phyloP scores from a whole-genome alignment of 192 early-diverging fungal genomes.

The Entomortierella parvispora region DNA sequence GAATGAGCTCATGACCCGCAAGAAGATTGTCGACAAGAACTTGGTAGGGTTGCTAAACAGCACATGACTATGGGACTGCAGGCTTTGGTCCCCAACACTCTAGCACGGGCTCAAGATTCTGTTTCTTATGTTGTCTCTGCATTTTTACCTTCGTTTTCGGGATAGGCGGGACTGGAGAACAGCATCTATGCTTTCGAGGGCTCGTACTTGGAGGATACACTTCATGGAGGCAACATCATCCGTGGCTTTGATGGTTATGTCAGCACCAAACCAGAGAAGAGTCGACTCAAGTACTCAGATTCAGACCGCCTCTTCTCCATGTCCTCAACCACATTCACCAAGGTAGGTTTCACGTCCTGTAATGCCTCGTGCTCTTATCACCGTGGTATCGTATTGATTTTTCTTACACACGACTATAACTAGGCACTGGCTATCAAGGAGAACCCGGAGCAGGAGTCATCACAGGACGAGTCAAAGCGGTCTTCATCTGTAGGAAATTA shows the following conservation, averaged over 20 bases:
- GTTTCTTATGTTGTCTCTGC: too few species aligned
- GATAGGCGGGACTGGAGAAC: constrained; percentile 74
- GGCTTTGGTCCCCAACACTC: too few species aligned
- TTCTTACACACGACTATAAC: neutral
- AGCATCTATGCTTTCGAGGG: constrained; percentile 89
- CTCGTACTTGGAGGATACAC: constrained; percentile 90
- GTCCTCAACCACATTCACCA: constrained; percentile 58
- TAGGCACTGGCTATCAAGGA: constrained; percentile 50
- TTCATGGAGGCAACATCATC: constrained; percentile 86
- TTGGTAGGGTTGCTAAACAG: constrained; percentile 58
- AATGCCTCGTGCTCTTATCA: too few species aligned
- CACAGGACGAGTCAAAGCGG: constrained; percentile 44
- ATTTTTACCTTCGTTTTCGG: neutral
- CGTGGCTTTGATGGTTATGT: constrained; percentile 91
- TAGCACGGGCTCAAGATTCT: too few species aligned
- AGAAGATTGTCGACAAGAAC: constrained; percentile 82
- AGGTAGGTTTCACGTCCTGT: constrained; percentile 31
- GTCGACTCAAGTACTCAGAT: constrained; percentile 76
- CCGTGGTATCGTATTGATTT: too few species aligned
- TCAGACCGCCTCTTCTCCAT: constrained; percentile 87
- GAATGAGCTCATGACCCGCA: constrained; percentile 75
- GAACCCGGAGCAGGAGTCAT: constrained; percentile 39
- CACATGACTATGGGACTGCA: neutral
- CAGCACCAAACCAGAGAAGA: constrained; percentile 65
- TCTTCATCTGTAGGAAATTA: constrained; percentile 10